These are phyloP conservation scores for Eucalyptus erythrocorys DNA, from an alignment of 345 rosid species.

Conservation along the genomic window DNA sequence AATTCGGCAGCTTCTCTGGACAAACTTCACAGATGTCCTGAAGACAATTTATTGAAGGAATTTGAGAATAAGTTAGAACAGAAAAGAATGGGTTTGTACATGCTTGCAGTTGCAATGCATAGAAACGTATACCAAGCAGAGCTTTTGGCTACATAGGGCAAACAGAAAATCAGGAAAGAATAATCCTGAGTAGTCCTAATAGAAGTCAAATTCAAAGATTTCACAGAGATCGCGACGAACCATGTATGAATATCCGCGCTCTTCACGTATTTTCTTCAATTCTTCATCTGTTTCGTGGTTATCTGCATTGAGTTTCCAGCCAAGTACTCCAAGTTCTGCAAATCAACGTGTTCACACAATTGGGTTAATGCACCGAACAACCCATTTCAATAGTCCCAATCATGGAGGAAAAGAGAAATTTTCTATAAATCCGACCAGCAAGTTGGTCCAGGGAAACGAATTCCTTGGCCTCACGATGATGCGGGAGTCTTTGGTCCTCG, in stretches of 20 bases:
- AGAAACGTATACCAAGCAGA: background rate
- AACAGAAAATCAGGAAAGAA: background rate
- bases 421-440: slow-evolving; percentile 21
- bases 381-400: background rate
- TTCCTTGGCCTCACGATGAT: slow-evolving; percentile 75
- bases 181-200: background rate
- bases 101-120: background rate
- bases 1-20: slow-evolving; percentile 83
- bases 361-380: rapidly evolving
- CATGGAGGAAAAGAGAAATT: background rate
- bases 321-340: slow-evolving; percentile 81
- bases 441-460: slow-evolving; percentile 66
- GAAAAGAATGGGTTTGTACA: background rate
- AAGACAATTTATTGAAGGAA: background rate
- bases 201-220: background rate
- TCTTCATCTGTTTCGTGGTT: slow-evolving; percentile 73
- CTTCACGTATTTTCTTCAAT: slow-evolving; percentile 73
- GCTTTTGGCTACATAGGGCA: background rate
- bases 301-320: slow-evolving; percentile 91
- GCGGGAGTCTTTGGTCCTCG: slow-evolving; percentile 85
- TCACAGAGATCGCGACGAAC: slow-evolving; percentile 7
- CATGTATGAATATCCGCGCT: slow-evolving; percentile 87
- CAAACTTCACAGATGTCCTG: slow-evolving; percentile 72
- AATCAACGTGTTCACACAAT: background rate
- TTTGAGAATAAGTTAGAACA: background rate